A percentile compares a stretch with the other conserved stretches of the same genome.
Conservation (phyloP, 1,139 yeast genomes). For the Hansenula lynferdii region DNA sequence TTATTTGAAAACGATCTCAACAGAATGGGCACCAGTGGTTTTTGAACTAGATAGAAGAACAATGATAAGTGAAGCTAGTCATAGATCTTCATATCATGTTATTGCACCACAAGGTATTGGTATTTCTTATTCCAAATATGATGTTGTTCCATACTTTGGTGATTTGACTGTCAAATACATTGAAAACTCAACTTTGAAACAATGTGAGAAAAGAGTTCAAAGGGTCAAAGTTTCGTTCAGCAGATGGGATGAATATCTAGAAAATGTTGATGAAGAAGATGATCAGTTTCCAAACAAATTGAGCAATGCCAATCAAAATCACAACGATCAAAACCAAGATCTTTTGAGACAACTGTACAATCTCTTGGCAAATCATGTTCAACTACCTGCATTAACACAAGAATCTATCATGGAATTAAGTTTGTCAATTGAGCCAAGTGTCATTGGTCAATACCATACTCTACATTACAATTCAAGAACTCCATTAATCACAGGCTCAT, state of each 20-base stretch:
- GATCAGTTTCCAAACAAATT: slow-evolving; percentile 24
- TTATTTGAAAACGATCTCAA: slow-evolving; percentile 57
- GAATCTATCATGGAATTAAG: slow-evolving; percentile 36
- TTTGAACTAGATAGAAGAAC: slow-evolving; percentile 82
- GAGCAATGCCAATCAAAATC: background rate
- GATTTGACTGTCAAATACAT: slow-evolving; percentile 54
- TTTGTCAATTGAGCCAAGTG: slow-evolving; percentile 38
- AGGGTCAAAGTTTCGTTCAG: slow-evolving; percentile 69
- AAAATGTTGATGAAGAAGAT: slow-evolving; percentile 35
- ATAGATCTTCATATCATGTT: slow-evolving; percentile 51
- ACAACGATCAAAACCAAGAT: slow-evolving; percentile 23
- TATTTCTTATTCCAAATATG: slow-evolving; percentile 65
- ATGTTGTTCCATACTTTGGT: slow-evolving; percentile 89
- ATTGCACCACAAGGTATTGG: slow-evolving; percentile 91
- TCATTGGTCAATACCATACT: slow-evolving; percentile 36
- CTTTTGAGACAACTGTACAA: slow-evolving; percentile 31
- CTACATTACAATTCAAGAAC: slow-evolving; percentile 38
- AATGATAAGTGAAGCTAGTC: slow-evolving; percentile 46
- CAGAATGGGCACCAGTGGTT: slow-evolving; percentile 93
- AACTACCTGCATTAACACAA: slow-evolving; percentile 26
- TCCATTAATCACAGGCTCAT: slow-evolving; percentile 51
- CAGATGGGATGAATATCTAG: slow-evolving; percentile 73
- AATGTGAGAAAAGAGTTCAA: slow-evolving; percentile 61
- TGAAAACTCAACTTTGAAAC: slow-evolving; percentile 41
- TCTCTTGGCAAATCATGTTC: slow-evolving; percentile 31